Evolutionary conservation across 2,329 filamentous ascomycete genomes (phyloP).

Genomic region (Phialophora expanda): DNA sequence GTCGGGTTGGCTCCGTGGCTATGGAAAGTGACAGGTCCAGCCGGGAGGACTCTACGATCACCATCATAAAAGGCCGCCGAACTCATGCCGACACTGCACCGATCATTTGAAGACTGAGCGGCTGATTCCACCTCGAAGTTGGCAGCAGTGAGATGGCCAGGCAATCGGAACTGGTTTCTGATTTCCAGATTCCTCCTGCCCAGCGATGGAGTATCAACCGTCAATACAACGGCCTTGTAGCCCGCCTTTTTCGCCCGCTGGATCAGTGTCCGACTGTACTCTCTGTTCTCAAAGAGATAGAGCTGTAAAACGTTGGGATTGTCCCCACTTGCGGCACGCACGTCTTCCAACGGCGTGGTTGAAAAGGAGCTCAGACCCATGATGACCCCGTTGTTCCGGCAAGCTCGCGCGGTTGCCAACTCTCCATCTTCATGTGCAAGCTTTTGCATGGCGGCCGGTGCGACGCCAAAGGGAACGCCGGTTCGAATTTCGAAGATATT

Average conservation of each 20-base stretch:
- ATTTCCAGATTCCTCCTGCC: conserved; percentile 46
- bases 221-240: conserved; percentile 58
- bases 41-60: conserved; percentile 78
- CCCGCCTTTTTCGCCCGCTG: conserved; percentile 47
- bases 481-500: conserved; percentile 47
- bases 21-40: conserved; percentile 84
- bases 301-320: conserved; percentile 53
- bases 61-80: conserved; percentile 95
- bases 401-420: conserved; percentile 53
- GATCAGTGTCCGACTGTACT: conserved; percentile 46
- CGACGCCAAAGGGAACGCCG: conserved; percentile 42
- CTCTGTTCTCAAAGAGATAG: conserved; percentile 56
- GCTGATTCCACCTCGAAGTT: conserved; percentile 47
- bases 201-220: conserved; percentile 58
- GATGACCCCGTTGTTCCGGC: conserved; percentile 46
- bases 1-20: conserved; percentile 92
- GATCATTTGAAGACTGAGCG: conserved; percentile 5
- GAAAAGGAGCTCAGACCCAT: conserved; percentile 54
- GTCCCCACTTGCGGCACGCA: conserved; percentile 47
- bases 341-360: conserved; percentile 51
- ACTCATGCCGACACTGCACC: conserved; percentile 68
- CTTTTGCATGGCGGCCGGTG: conserved; percentile 57
- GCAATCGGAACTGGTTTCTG: conserved; percentile 35
- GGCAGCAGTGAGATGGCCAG: conserved; percentile 32
- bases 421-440: conserved; percentile 58